Conservation (phyloP, 2,329 filamentous ascomycete species). For the Pestalotiopsis sp. region DNA sequence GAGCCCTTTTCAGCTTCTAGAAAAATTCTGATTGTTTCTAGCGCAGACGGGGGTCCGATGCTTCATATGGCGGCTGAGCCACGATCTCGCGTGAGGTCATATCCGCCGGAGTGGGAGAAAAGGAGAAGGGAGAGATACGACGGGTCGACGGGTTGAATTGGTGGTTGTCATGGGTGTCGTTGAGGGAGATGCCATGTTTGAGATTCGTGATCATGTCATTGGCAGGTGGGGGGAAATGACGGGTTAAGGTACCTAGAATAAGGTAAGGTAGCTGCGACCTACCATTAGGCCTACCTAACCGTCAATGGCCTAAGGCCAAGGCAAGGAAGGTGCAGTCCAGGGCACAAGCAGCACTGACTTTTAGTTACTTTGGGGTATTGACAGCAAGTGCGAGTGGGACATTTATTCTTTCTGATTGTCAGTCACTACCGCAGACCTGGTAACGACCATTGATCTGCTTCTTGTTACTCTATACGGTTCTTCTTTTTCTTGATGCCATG, state of each 20-base stretch:
- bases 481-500: neutral
- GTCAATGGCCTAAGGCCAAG: neutral
- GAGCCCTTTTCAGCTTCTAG: constrained; percentile 33
- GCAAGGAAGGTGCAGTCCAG: neutral
- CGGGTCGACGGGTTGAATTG: neutral
- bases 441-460: neutral
- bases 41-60: constrained; percentile 16
- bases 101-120: neutral
- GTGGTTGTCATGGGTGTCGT: neutral
- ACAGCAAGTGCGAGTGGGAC: neutral
- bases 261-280: neutral
- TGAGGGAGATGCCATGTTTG: neutral
- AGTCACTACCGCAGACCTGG: neutral
- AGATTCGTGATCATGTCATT: neutral
- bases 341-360: neutral
- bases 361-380: neutral
- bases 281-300: neutral
- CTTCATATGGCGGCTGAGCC: constrained; percentile 1
- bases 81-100: neutral
- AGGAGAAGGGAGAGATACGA: neutral
- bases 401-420: neutral
- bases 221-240: neutral
- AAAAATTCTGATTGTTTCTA: constrained; percentile 38
- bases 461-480: neutral
- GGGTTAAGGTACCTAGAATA: neutral